Evolutionary conservation across 2,329 filamentous ascomycete species (phyloP), one percentile per base, ranked within the genome.

Genomic region (Aspergillus fumigatiaffinis): DNA sequence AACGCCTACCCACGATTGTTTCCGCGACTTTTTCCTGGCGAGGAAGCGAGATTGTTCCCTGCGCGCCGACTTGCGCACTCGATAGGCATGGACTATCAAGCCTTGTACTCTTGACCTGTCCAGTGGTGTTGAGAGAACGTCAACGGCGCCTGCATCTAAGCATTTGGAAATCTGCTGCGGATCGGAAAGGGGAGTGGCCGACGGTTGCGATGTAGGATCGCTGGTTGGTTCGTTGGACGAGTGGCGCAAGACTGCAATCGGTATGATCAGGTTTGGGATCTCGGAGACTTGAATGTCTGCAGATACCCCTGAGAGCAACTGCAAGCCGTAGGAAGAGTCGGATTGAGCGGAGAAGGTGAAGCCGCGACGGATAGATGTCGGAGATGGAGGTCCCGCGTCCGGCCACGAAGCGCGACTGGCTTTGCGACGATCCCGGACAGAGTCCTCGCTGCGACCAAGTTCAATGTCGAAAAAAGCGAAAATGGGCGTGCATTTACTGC

Each of bases 1-100:
- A 10, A 95, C 83, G 26, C 92, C 92, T 46, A 96, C 91, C 92
- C 92, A 96, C 0, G 92, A 96, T 53, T 91, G 85, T 73, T 95
- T 95, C 55, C 92, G 84, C 48, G 87, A 86, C 64, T 88, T 86
- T 68, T 88, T 88, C 58, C 88, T 80, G 58, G 89, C 88, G 56
- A 92, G 71, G 60, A 92, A 82, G 20, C 86, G 84, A 58, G 88
- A 83, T 68, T 91, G 87, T 67, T 92, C 89, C 67, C 84, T 86
- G 35, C 84, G 81, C 23, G 89, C 88, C 66, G 92, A 87, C 72
- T 90, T 90, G 68, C 90, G 88, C 50, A 88, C 86, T 66, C 89
- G 87, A 76, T 95, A 96, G 48, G 90, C 91, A 71, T 93, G 91
- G 17, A 94, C 86, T 59, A 90, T 87, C 52, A 96, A 80, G 29